Base-by-base conservation (phyloP, 148 eudicot species). In the Nepenthes mirabilis region DNA sequence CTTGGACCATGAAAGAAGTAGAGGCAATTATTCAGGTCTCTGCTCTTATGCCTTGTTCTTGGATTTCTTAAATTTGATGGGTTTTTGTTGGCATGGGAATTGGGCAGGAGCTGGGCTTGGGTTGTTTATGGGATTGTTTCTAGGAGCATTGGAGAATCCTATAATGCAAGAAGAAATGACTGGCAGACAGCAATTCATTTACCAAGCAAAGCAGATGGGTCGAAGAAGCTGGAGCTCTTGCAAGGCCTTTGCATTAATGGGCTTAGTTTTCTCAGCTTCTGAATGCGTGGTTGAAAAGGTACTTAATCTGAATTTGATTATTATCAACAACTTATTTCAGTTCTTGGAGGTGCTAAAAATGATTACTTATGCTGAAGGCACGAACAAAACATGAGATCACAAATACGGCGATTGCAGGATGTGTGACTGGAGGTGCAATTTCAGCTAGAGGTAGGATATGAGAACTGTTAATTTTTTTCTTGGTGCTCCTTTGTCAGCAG, bases 211-310 rank as follows among this genome's bases (percentile, higher is more conserved):
- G 74, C 94, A 85, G 78, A 88, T 91, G 96, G 96, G 96, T 57
- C 72, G 78, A 13, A 83, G 90, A 67, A 88, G 96, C 61, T 91
- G 98, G 98, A 74, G 85, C 72, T 78, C 82, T 56, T 91, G 98
- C 77, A 91, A 83, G 73, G 69, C 86, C 33, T 91, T 91, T 77
- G 98, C 98, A 32, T 57, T 91, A 11, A 83, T 91, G 98, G 98
- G 98, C 33, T 65, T 77, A 0, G 55, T 88, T 37, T 91, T 91
- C 70, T 85, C 98, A 14, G 85, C 90, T 50, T 77, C 88, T 56
- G 98, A 91, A 72, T 88, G 98, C 69, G 78, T 77, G 40, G 77
- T 85, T 62, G 98, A 91, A 68, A 85, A 83, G 98, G 97, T 83
- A 74, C 33, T 45, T 5, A 6, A 11, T 45, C 50, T 9, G 37